Evolutionary conservation across 208 protist species (phyloP).

Genomic region (Angomonas ambiguus): DNA sequence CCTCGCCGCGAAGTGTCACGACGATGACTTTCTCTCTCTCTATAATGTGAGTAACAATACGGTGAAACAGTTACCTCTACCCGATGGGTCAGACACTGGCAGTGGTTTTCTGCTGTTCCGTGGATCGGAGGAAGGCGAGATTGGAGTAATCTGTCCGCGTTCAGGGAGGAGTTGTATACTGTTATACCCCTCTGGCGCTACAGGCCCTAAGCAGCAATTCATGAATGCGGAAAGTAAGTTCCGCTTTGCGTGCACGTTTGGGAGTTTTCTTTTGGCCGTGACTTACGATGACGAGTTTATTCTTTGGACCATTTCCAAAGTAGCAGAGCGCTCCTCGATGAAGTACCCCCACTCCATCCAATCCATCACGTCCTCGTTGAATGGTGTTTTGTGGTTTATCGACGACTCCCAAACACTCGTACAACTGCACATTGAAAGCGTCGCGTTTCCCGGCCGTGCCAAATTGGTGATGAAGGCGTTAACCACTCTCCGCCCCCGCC

Average conservation of each 20-base stretch:
- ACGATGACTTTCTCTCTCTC: constrained; percentile 15
- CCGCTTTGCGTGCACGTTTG: constrained; percentile 28
- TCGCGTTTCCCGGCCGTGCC: constrained; percentile 40
- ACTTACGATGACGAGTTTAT: constrained; percentile 40
- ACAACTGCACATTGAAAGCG: constrained; percentile 42
- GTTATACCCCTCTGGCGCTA: neutral
- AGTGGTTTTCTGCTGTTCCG: constrained; percentile 17
- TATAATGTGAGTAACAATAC: constrained; percentile 10
- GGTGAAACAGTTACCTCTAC: constrained; percentile 13
- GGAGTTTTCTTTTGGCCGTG: constrained; percentile 53
- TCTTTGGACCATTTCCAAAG: constrained; percentile 55
- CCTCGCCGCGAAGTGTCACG: constrained; percentile 27
- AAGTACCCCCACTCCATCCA: constrained; percentile 34
- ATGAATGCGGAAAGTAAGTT: neutral
- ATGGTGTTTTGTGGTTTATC: constrained; percentile 41
- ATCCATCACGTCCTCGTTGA: constrained; percentile 23
- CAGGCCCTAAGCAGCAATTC: neutral
- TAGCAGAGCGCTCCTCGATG: constrained; percentile 60
- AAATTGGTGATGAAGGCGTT: constrained; percentile 30
- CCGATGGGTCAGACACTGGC: constrained; percentile 12
- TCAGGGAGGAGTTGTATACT: neutral
- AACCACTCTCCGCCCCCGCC: neutral
- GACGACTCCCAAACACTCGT: constrained; percentile 36
- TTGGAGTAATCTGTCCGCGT: neutral
- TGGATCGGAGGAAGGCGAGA: neutral